These are phyloP conservation scores for Globisporangium heterothallicum DNA, from an alignment of 352 stramenopile species.

Conservation along the genomic window DNA sequence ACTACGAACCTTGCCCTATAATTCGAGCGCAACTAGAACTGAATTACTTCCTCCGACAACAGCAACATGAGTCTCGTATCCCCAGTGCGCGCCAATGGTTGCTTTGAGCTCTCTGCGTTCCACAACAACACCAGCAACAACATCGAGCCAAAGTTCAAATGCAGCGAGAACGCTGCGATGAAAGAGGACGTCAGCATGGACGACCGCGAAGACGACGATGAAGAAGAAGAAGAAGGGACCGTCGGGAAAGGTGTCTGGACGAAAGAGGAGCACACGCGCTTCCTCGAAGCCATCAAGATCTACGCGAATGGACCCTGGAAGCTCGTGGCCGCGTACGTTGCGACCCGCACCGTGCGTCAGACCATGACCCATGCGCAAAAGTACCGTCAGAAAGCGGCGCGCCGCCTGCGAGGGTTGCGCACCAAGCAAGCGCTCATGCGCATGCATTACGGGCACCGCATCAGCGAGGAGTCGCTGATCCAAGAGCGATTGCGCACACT, in stretches of 20 bases:
- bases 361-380: conserved; percentile 77
- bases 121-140: neutral
- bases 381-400: conserved; percentile 59
- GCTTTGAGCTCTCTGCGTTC: conserved; percentile 9
- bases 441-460: conserved; percentile 57
- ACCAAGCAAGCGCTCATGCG: conserved; percentile 74
- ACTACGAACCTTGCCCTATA: no score
- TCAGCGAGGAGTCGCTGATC: conserved; percentile 59
- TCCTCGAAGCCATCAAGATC: conserved; percentile 69
- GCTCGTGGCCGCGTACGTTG: conserved; percentile 53
- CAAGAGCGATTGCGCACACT: conserved; percentile 52
- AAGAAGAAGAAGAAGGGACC: conserved; percentile 8
- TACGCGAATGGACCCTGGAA: conserved; percentile 70
- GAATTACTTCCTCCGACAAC: neutral
- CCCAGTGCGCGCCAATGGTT: neutral
- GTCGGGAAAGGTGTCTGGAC: conserved; percentile 52
- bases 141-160: conserved; percentile 4
- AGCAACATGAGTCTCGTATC: conserved; percentile 10
- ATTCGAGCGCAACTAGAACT: neutral
- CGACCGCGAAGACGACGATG: conserved; percentile 1
- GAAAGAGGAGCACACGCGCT: conserved; percentile 57
- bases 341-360: conserved; percentile 64
- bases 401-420: conserved; percentile 48
- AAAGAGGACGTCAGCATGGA: conserved; percentile 7
- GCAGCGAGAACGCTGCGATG: neutral